Evolutionary conservation across 176 grass and related monocot genomes (phyloP).

Genomic region (Poa pratensis): DNA sequence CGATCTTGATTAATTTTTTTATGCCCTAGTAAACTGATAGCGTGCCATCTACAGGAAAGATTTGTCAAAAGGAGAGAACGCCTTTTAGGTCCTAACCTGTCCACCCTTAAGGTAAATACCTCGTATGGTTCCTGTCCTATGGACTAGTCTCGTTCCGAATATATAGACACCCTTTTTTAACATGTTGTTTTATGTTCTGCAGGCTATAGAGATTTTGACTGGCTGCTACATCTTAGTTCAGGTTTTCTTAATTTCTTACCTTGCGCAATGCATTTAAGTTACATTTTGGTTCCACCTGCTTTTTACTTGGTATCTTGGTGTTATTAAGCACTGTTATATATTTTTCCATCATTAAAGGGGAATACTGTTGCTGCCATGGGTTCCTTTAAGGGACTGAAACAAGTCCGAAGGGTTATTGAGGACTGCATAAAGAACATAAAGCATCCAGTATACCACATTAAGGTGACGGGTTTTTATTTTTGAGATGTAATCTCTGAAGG

Average conservation of each 20-base stretch:
- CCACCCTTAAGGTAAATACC: slow-evolving; percentile 82
- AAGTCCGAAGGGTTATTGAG: slow-evolving; percentile 84
- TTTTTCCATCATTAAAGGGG: slow-evolving; percentile 60
- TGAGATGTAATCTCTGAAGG: slow-evolving; percentile 13
- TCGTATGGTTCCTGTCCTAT: slow-evolving; percentile 15
- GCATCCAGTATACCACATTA: slow-evolving; percentile 98
- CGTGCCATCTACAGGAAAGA: slow-evolving; percentile 67
- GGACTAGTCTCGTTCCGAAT: slow-evolving; percentile 7
- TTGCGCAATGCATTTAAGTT: slow-evolving; percentile 16
- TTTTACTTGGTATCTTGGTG: slow-evolving; percentile 3
- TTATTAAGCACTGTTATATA: slow-evolving; percentile 17
- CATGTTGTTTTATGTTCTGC: slow-evolving; percentile 37
- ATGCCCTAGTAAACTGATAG: slow-evolving; percentile 20
- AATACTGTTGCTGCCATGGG: slow-evolving; percentile 95
- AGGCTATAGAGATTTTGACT: slow-evolving; percentile 98
- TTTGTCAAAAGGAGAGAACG: slow-evolving; percentile 99
- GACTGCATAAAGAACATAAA: slow-evolving; percentile 85
- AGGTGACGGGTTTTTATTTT: slow-evolving; percentile 54
- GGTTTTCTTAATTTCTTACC: slow-evolving; percentile 57
- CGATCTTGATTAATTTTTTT: slow-evolving; percentile 27
- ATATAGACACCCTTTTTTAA: slow-evolving; percentile 16
- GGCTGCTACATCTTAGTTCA: slow-evolving; percentile 97
- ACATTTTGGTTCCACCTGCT: background rate
- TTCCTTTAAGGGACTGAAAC: slow-evolving; percentile 89
- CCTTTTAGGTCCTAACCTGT: slow-evolving; percentile 90